Conservation (phyloP, 2,329 filamentous ascomycete genomes). For the Cylindrodendrum hubeiense region DNA sequence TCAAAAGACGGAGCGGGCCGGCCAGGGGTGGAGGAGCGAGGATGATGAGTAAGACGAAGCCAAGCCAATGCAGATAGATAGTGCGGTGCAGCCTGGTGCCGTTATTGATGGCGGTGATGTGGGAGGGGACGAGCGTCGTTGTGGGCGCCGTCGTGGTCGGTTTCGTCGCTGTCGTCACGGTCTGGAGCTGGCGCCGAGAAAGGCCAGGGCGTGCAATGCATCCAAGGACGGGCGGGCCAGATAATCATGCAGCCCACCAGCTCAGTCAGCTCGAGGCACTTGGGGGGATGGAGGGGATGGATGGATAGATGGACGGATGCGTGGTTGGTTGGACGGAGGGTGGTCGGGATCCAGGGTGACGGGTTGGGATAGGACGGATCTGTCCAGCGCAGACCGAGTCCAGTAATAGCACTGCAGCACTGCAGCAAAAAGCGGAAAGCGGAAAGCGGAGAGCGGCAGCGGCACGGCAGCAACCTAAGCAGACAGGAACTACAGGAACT, state of each 20-base stretch:
- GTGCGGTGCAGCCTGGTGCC: background rate
- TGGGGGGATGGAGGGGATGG: background rate
- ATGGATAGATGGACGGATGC: slow-evolving; percentile 7
- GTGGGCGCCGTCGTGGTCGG: background rate
- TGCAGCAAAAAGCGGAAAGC: background rate
- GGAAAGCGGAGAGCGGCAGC: too few species aligned
- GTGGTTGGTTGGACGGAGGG: background rate
- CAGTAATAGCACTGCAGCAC: background rate
- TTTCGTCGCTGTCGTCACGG: slow-evolving; percentile 12
- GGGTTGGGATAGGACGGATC: background rate
- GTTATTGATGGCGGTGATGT: slow-evolving; percentile 1
- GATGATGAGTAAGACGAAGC: slow-evolving; percentile 32
- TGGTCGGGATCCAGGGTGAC: background rate
- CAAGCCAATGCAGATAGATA: slow-evolving; percentile 21
- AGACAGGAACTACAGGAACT: too few species aligned
- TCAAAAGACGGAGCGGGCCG: slow-evolving; percentile 27
- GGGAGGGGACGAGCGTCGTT: slow-evolving; percentile 8
- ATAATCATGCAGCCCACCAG: slow-evolving; percentile 14
- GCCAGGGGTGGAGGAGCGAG: slow-evolving; percentile 13
- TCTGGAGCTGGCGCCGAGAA: slow-evolving; percentile 7
- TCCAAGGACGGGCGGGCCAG: slow-evolving; percentile 3
- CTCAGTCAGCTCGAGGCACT: background rate
- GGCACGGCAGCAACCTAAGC: background rate
- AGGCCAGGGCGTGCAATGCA: slow-evolving; percentile 13
- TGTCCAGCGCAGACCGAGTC: background rate